Evolutionary conservation across 2,329 filamentous ascomycete genomes (phyloP), one percentile per base, ranked within the genome.

Genomic region (Chaetomiaceae sp.): DNA sequence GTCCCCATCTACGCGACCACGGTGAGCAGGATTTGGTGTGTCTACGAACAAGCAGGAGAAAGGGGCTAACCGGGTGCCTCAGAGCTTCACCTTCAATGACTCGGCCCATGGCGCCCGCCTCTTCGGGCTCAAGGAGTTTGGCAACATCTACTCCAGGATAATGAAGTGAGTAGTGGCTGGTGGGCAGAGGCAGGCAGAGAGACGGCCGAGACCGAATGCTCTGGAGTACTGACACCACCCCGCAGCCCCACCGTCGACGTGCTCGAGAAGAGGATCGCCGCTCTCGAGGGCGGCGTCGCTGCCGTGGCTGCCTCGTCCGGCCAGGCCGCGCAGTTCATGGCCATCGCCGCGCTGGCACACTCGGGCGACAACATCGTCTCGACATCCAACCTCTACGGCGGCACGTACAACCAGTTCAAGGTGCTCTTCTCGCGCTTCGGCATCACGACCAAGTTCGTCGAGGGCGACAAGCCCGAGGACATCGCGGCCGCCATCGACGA

Each of bases 401-500:
- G 91, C 68, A 96, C 92, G 14, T 96, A 96, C 77, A 96, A 97
- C 74, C 92, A 96, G 75, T 84, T 96, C 74, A 96, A 96, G 75
- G 90, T 96, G 41, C 80, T 90, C 61, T 77, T 96, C 51, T 87
- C 90, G 6, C 83, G 91, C n/a, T 73, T 96, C 41, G 92, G 92
- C 57, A 90, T 97, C 66, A 76, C 77, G 37, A 94, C 90, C 66
- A 95, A 91, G 74, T 96, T 96, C 64, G 80, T 96, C 65, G 77
- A 84, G 51, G 89, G 89, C 40, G 90, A 96, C 71, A 84, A 83
- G 54, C 75, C 88, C 13, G 85, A 86, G 62, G 89, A 90, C 64
- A 87, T 96, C 65, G 85, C 81, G 33, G 82, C 84, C 42, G 83
- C 85, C 50, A 96, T 96, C 66, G 91, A 96, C 68, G 89, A 95